Base-by-base conservation (phyloP, 257 asterid genomes). In the Orobanche coerulescens region DNA sequence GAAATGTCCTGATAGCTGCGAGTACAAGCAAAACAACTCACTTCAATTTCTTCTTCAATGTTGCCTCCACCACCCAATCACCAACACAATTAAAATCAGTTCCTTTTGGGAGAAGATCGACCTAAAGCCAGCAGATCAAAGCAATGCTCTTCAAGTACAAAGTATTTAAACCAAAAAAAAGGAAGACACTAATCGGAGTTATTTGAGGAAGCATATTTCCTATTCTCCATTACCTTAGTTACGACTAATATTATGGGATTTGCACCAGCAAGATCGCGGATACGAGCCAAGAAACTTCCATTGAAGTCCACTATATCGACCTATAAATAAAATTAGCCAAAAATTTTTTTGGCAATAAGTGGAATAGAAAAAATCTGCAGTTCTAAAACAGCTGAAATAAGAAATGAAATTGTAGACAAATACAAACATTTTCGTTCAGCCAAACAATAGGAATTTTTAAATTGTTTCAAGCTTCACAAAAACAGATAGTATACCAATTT, bases 11-110 rank as follows among this genome's bases (percentile, higher is more conserved):
- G 3, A 30, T 30, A 30, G 7, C 7, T 1, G 52, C 24, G 14
- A 18, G 12, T 20, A 6, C 54, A 59, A 10, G 62, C 59, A 61
- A 66, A 69, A 55, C 22, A 59, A 60, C 97, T 82, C 79, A 93
- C 98, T 89, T 93, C 62, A 89, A 80, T 81, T 87, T 93, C 84
- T 93, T 93, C 82, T 87, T 88, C 86, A 84, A 65, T 46, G 98
- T 93, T 46, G 97, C 94, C 71, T 93, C 98, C 68, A 93, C 98
- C 61, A 89, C 95, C 98, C 98, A 89, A 62, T 93, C 98, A 70
- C 98, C 98, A 62, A 93, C 73, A 79, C 97, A 89, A 66, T 93
- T 86, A 64, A 93, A 58, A 78, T 93, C 98, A 56, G 98, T 89
- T 60, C 88, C 98, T 79, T 80, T 89, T 0, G 98, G 97, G 76